Percentiles rank a stretch among this genome's conserved stretches.
These are phyloP conservation scores for Penicillium crystallinum DNA, from an alignment of 495 filamentous ascomycete genomes.

Conservation along the genomic window DNA sequence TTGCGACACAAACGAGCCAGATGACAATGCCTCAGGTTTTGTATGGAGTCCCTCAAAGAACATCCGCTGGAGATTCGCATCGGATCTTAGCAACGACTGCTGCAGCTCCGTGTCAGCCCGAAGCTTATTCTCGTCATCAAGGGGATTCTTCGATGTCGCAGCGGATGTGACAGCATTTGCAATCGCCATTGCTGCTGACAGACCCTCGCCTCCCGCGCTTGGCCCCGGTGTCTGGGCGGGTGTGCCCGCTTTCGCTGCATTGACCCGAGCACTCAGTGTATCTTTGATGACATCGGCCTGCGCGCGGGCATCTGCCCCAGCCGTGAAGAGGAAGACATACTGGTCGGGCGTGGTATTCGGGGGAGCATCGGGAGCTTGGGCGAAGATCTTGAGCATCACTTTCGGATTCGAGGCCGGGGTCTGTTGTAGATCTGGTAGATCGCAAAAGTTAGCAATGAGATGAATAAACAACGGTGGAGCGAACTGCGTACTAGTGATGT, in stretches of 20 bases:
- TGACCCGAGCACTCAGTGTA: conserved; percentile 69
- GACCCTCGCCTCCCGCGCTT: conserved; percentile 34
- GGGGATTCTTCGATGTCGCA: conserved; percentile 43
- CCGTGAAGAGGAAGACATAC: conserved; percentile 85
- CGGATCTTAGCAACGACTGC: conserved; percentile 73
- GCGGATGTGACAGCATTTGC: conserved; percentile 49
- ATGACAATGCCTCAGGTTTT: conserved; percentile 75
- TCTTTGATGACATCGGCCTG: conserved; percentile 84
- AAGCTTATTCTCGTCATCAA: conserved; percentile 73
- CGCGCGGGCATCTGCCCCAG: conserved; percentile 62
- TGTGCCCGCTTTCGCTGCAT: conserved; percentile 55
- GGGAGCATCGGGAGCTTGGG: conserved; percentile 49
- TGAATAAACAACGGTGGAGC: neutral
- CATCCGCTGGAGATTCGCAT: conserved; percentile 65
- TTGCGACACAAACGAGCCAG: conserved; percentile 72
- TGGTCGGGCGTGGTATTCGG: conserved; percentile 52
- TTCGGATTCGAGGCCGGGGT: conserved; percentile 77
- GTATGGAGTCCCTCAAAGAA: conserved; percentile 73
- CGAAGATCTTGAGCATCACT: conserved; percentile 86
- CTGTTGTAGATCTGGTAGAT: conserved; percentile 72
- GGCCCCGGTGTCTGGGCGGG: conserved; percentile 30
- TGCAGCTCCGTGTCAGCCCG: conserved; percentile 73
- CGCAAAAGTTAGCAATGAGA: conserved; percentile 4
- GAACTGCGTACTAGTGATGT: conserved; percentile 67
- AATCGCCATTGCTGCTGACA: conserved; percentile 54